Percentiles rank a stretch among this genome's conserved stretches.
phyloP scores from a whole-genome alignment of 176 grass and related monocot species.

The Eleusine indica region DNA sequence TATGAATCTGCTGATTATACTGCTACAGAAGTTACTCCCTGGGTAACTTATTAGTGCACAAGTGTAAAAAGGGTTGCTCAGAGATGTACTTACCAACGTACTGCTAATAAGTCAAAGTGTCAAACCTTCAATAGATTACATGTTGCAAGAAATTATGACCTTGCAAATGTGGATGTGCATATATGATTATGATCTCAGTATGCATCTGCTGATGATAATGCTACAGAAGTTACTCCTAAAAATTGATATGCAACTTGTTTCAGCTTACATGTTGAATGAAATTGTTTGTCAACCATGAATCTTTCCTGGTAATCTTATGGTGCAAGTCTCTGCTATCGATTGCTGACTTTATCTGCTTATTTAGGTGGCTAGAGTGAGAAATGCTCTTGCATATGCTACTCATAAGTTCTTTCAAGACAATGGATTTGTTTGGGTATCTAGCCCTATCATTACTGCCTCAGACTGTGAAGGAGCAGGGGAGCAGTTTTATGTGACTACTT shows the following conservation, averaged over 20 bases:
- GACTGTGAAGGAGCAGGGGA: slow-evolving; percentile 98
- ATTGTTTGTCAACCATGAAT: background rate
- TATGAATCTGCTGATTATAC: background rate
- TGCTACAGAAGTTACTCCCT: too few species aligned
- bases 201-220: background rate
- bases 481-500: slow-evolving; percentile 97
- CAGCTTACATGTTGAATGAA: slow-evolving; percentile 14
- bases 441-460: slow-evolving; percentile 97
- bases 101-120: background rate
- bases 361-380: slow-evolving; percentile 95
- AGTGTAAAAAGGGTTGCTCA: background rate
- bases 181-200: slow-evolving; percentile 11
- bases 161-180: background rate
- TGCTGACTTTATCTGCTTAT: slow-evolving; percentile 47
- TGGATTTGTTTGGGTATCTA: slow-evolving; percentile 95
- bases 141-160: background rate
- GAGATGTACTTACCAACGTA: slow-evolving; percentile 1
- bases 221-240: background rate
- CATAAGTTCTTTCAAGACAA: slow-evolving; percentile 99
- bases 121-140: background rate
- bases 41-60: slow-evolving; percentile 10
- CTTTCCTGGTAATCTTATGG: background rate
- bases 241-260: slow-evolving; percentile 6
- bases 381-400: slow-evolving; percentile 88
- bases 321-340: slow-evolving; percentile 30